These are phyloP conservation scores for Fomitiporia mediterranea DNA, from an alignment of 1,284 basidiomycete genomes.

Conservation along the genomic window DNA sequence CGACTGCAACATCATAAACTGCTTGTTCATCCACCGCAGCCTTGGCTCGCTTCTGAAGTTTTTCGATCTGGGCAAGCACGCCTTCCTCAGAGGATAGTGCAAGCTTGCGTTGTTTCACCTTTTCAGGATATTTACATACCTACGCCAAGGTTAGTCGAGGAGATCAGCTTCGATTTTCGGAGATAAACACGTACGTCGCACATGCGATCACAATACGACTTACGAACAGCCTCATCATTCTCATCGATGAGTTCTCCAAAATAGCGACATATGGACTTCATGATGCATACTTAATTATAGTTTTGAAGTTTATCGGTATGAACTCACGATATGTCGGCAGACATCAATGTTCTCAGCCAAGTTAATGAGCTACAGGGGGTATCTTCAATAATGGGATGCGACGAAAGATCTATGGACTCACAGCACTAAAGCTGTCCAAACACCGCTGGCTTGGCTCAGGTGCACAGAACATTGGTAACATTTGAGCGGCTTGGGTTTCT, in stretches of 20 bases:
- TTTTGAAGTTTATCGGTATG: not conserved
- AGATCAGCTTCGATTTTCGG: too few relatives aligned
- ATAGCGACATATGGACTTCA: conserved; percentile 72
- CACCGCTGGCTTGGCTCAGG: conserved; percentile 64
- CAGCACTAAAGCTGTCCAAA: conserved; percentile 59
- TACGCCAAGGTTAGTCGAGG: conserved; percentile 27
- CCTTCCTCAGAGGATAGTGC: conserved; percentile 47
- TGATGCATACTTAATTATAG: too few relatives aligned
- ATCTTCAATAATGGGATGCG: conserved; percentile 2
- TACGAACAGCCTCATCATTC: conserved; percentile 41
- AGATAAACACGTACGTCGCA: conserved; percentile 58
- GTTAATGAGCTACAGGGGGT: conserved; percentile 55
- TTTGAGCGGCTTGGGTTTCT: conserved; percentile 16
- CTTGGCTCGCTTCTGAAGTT: conserved; percentile 24
- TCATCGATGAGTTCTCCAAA: conserved; percentile 74
- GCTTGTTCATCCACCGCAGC: conserved; percentile 27
- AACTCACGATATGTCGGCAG: conserved; percentile 73
- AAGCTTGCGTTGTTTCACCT: conserved; percentile 43
- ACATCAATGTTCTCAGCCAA: conserved; percentile 58
- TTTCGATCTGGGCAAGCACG: conserved; percentile 32
- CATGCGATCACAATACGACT: conserved; percentile 69
- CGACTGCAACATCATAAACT: not conserved
- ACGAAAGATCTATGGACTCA: conserved; percentile 30
- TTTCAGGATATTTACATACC: conserved; percentile 75
- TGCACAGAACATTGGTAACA: conserved; percentile 23